Evolutionary conservation across 2,329 filamentous ascomycete species (phyloP), one percentile per base, ranked within the genome.

Genomic region (Cryphonectria naterciae): DNA sequence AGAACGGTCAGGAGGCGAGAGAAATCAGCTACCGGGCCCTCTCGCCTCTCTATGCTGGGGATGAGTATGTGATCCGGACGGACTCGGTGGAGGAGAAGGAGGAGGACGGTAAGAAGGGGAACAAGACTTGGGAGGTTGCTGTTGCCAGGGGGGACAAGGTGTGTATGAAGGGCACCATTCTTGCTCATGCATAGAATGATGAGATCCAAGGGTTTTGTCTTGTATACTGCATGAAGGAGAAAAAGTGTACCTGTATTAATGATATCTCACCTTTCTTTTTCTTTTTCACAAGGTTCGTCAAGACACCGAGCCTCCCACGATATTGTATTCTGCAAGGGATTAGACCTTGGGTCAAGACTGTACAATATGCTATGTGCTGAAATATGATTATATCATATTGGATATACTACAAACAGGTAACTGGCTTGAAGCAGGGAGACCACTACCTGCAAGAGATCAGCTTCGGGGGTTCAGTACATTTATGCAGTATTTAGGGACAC

Each of bases 31-130:
- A 95, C 77, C 85, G 87, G 56, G 93, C 93, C 69, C 77, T 93
- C 67, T 84, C 89, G 0, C 92, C 93, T 0, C 75, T 95, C 5
- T 94, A 92, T 78, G 91, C 90, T 35, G 87, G 89, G 7, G 90
- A 93, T 76, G 80, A 83, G 32, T 87, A 93, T 74, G 84, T 77
- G 32, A 84, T 94, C n/a, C 89, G 86, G 71, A 90, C 86, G 1
- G 84, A 83, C 62, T 82, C 79, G 68, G 81, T 76, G 2, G 60
- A 78, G 37, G 81, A 80, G 77, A 61, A 78, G 39, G 81, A 80
- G 32, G 32, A 32, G 32, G 32, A 4, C 32, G 80, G 70, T 73
- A 81, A 74, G 74, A 79, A 35, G n/a, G 75, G 43, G 0, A 70
- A 75, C 5, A 61, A 25, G 2, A 70, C 70, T 13, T 86, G 81